Base-by-base conservation (phyloP, 2,329 filamentous ascomycete genomes). In the Parafenestella ontariensis region DNA sequence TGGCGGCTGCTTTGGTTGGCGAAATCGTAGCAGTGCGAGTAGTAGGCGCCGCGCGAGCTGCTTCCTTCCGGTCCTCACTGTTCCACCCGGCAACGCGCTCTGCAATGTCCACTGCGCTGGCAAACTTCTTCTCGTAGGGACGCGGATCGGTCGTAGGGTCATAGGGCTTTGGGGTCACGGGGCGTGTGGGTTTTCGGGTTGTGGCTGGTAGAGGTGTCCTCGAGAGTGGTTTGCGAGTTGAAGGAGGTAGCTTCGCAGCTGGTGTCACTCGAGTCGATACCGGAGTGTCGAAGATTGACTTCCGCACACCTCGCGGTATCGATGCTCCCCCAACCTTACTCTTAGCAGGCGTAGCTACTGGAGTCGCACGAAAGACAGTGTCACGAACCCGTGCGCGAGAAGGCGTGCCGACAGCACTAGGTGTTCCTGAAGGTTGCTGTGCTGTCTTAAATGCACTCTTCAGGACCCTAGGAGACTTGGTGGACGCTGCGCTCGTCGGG, bases 31-130 rank as follows among this genome's bases (percentile, higher is more conserved):
- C 33, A 11, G 47, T 43, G 3, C 23, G 23, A 0, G 45, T 41
- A 18, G 34, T 15, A 18, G 36, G 23, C 15, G 7, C 24, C 1
- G 29, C n/a, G 6, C 5, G 13, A 40, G 37, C 20, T 5, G 53
- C 18, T 7, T 42, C 56, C 28, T 54, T 43, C 9, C 44, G 21
- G 13, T 56, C 49, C 17, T 56, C 56, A 13, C 20, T 51, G 15
- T 65, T 56, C 64, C 64, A 66, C 39, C 46, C n/a, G 1, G 53
- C 50, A 6, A 68, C 42, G 13, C 56, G 58, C 3, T 42, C 49
- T 5, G 59, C 60, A 13, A 67, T 65, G 1, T 56, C 59, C 18
- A 51, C 41, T 1, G 61, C 62, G 33, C 58, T 59, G 1, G 49
- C 61, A 11, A 64, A 47, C 20, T 50, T 51, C 20, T 58, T 34